Evolutionary conservation across 805 yeast genomes (phyloP), one percentile per base, ranked within the genome.

Genomic region (Teunomyces kruisii): DNA sequence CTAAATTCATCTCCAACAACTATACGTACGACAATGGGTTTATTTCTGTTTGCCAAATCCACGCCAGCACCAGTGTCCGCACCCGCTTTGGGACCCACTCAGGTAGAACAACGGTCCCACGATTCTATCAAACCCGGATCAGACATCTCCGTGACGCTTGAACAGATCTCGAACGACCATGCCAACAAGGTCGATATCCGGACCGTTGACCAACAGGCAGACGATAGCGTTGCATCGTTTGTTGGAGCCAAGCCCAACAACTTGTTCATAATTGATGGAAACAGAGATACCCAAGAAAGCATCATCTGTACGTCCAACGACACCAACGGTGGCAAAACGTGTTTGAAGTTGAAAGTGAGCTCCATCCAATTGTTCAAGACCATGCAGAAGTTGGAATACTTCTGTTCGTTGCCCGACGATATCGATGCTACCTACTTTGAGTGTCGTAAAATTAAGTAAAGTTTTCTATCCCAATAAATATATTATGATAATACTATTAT

Each of bases 391-490:
- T 61, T 71, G 56, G 77, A 74, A 33, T 76, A 73, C 55, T 76
- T 75, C 51, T 76, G 81, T 51, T 73, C 79, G 1, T 64, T 76
- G 32, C 78, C 80, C 4, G 70, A 73, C 35, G 75, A 75, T 31
- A 62, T 76, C 19, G 68, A 67, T 44, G 77, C 78, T 29, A 76
- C 80, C 1, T 75, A 76, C 49, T 76, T 76, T 52, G 81, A 76
- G 52, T 76, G 81, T 61, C 62, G 80, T 49, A 73, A 72, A 49
- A 74, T 65, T 37, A 48, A 33, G 31, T 43, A 40, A 42, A 32
- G 40, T 26, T 27, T 32, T n/a, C 22, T n/a, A 22, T 19, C 10
- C 27, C 39, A 19, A 19, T 19, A 19, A 35, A 37, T 9, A 24
- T 8, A 14, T 13, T 37, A 26, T 37, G 19, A n/a, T 26, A 10